These are phyloP conservation scores for Colletotrichum salicis DNA, from an alignment of 2,329 filamentous ascomycete species.

Conservation along the genomic window DNA sequence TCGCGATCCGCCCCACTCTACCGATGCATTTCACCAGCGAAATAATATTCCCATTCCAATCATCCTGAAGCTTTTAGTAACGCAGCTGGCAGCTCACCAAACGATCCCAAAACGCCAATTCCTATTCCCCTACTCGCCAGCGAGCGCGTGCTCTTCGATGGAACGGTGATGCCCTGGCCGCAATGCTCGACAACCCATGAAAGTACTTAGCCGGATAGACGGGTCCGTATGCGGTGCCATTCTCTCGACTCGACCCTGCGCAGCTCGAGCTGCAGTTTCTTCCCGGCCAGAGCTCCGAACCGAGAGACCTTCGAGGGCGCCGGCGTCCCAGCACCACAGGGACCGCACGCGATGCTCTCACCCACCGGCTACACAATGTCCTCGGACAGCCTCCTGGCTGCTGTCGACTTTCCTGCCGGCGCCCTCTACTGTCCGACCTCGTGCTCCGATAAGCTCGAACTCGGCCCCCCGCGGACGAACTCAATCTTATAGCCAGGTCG, in stretches of 20 bases:
- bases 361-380: constrained; percentile 38
- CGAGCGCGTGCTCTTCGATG: constrained; percentile 20
- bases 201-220: constrained; percentile 68
- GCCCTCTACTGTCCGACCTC: constrained; percentile 38
- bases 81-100: constrained; percentile 20
- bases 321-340: constrained; percentile 17
- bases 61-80: constrained; percentile 26
- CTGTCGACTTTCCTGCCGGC: constrained; percentile 52
- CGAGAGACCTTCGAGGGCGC: constrained; percentile 24
- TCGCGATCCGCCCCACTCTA: constrained; percentile 21
- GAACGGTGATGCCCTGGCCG: constrained; percentile 32
- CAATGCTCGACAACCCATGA: constrained; percentile 69
- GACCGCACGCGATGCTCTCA: neutral
- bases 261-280: constrained; percentile 26
- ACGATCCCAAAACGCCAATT: neutral
- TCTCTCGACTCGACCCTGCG: constrained; percentile 57
- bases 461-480: constrained; percentile 1
- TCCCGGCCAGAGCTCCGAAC: constrained; percentile 24
- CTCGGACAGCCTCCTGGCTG: constrained; percentile 51
- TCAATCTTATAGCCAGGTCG: constrained; percentile 26
- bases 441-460: constrained; percentile 22
- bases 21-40: constrained; percentile 22
- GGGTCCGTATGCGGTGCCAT: constrained; percentile 68
- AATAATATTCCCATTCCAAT: constrained; percentile 32
- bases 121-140: neutral